These are phyloP conservation scores for Ceratobasidium papillatum DNA, from an alignment of 1,284 basidiomycete genomes.

Conservation along the genomic window DNA sequence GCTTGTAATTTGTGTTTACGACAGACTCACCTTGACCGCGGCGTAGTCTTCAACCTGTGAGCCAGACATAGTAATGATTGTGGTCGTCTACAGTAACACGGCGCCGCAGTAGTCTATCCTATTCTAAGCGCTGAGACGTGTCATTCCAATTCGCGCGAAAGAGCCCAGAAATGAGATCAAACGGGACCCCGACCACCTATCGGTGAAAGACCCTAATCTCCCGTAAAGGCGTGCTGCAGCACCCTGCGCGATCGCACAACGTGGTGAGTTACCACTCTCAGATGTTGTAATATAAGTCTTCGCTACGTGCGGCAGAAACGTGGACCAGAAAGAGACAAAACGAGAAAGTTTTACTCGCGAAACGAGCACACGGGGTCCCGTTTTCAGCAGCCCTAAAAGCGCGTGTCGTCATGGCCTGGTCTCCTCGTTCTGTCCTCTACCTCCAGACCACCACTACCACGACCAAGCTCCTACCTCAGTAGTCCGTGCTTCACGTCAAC, in stretches of 20 bases:
- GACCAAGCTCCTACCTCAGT: conserved; percentile 5
- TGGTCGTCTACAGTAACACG: background rate
- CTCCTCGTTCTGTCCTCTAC: conserved; percentile 17
- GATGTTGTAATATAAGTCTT: conserved; percentile 24
- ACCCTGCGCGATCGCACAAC: conserved; percentile 36
- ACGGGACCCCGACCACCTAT: background rate
- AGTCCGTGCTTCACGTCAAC: background rate
- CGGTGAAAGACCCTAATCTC: background rate
- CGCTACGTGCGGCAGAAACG: background rate
- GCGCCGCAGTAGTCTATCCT: too few relatives aligned
- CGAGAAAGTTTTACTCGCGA: background rate
- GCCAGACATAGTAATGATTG: conserved; percentile 24
- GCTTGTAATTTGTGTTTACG: background rate
- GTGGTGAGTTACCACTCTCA: conserved; percentile 10
- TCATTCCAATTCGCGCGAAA: conserved; percentile 36
- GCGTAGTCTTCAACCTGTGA: conserved; percentile 50
- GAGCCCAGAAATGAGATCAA: background rate
- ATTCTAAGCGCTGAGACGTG: too few relatives aligned
- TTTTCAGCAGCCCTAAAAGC: conserved; percentile 20
- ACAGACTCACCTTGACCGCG: conserved; percentile 56
- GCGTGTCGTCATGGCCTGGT: conserved; percentile 38
- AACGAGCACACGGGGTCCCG: conserved; percentile 34
- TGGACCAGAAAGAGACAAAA: background rate
- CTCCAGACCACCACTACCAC: conserved; percentile 19
- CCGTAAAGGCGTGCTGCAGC: background rate